Base-by-base conservation (phyloP, 1,284 basidiomycete genomes). In the Melampsora americana region DNA sequence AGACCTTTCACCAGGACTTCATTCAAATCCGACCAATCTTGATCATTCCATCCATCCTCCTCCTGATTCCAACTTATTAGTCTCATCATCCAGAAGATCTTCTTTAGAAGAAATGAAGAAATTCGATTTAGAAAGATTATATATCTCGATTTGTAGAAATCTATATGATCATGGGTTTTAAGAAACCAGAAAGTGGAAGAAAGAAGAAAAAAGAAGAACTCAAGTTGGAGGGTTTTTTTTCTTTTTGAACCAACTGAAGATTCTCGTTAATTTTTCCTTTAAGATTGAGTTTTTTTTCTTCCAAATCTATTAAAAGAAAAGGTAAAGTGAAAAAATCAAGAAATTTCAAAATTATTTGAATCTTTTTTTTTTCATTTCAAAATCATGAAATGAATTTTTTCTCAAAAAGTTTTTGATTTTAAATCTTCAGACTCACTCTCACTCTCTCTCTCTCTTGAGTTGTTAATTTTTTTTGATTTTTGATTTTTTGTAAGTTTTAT, bases 151-250 rank as follows among this genome's bases (percentile, higher is more conserved):
- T 59, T 67, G 65, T 48, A 66, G 56, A 67, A 74, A 74, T 59
- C 30, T 74, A 39, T 48, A 74, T 48, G 65, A 74, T 61, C 50
- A 74, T 48, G 72, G 72, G 60, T 64, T 74, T 74, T 74, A 28
- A 74, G 50, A 53, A 53, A 53, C 16, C 4, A 53, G 23, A 16
- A 53, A 53, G 12, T 20, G 23, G 50, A 53, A 35, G 35, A 35
- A 35, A 9, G 9, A 35, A 35, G 20, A 48, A 48, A 48, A 20
- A 48, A n/a, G n/a, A n/a, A n/a, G n/a, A n/a, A n/a, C n/a, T n/a
- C n/a, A n/a, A n/a, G n/a, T n/a, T n/a, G n/a, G n/a, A n/a, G n/a
- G n/a, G n/a, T n/a, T n/a, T n/a, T n/a, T n/a, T n/a, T n/a, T n/a
- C n/a, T n/a, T n/a, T n/a, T n/a, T n/a, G n/a, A n/a, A n/a, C n/a